phyloP scores from a whole-genome alignment of 768 basidiomycete genomes.

The Hydnomerulius pinastri region DNA sequence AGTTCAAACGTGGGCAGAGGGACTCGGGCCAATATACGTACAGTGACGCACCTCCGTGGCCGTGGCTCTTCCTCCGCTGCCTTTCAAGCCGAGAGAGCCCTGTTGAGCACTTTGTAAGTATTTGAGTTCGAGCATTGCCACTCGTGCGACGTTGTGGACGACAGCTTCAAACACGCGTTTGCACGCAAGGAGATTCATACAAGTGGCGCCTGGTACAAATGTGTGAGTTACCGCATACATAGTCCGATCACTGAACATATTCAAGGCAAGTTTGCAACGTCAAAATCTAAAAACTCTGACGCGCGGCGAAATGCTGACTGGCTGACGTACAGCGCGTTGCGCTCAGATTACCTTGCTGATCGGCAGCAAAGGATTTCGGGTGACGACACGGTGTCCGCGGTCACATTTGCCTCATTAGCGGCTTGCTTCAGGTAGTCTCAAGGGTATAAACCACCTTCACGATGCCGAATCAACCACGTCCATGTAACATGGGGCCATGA shows the following conservation, averaged over 20 bases:
- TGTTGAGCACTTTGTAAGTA: conserved; percentile 12
- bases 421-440: neutral
- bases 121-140: conserved; percentile 12
- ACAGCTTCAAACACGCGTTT: conserved; percentile 25
- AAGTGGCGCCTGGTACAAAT: conserved; percentile 16
- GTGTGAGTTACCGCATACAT: neutral
- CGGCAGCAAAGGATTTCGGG: neutral
- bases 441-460: neutral
- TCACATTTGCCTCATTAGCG: neutral
- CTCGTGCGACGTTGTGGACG: conserved; percentile 3
- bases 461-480: neutral
- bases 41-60: conserved; percentile 23
- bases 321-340: conserved; percentile 3
- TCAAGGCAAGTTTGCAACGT: conserved; percentile 8
- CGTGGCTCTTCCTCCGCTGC: neutral
- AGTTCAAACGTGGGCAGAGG: conserved; percentile 2
- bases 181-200: conserved; percentile 15
- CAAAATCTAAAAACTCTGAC: conserved; percentile 10
- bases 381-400: neutral
- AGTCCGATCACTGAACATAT: conserved; percentile 6
- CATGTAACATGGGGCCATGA: neutral
- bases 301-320: neutral
- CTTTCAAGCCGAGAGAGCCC: neutral
- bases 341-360: neutral
- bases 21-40: conserved; percentile 20